These are phyloP conservation scores for Nigrograna mackinnonii DNA, from an alignment of 2,329 filamentous ascomycete genomes.

Conservation along the genomic window DNA sequence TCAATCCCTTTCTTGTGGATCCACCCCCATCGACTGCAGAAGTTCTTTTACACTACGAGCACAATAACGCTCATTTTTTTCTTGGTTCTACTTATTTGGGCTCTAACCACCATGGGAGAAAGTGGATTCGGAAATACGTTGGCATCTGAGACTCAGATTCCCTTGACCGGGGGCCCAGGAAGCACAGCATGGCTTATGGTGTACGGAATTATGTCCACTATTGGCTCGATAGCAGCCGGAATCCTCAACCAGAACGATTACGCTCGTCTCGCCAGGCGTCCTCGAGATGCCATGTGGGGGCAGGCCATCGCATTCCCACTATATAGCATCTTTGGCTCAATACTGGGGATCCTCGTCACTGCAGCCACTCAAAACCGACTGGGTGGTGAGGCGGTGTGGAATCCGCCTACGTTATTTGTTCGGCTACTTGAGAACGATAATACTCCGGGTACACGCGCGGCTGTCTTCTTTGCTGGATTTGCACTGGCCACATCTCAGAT, in stretches of 20 bases:
- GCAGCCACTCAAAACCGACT: neutral
- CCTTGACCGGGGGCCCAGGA: neutral
- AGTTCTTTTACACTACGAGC: neutral
- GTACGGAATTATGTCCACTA: neutral
- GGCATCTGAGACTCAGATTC: neutral
- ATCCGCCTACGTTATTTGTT: neutral
- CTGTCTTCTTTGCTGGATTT: neutral
- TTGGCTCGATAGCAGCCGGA: neutral
- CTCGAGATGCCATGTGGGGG: neutral
- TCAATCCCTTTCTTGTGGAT: conserved; percentile 50
- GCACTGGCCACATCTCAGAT: neutral
- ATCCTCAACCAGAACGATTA: neutral
- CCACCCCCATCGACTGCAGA: conserved; percentile 38
- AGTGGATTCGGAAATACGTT: neutral
- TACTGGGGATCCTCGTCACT: neutral
- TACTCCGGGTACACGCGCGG: neutral
- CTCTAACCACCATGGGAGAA: neutral
- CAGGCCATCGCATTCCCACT: neutral
- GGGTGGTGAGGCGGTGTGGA: neutral
- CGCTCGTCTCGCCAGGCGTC: neutral
- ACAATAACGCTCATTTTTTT: neutral
- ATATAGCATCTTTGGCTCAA: neutral
- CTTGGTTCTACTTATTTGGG: neutral
- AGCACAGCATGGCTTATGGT: neutral
- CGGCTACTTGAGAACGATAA: neutral